A percentile compares a stretch with the other conserved stretches of the same genome.
These are phyloP conservation scores for Clitopilus passeckerianus DNA, from an alignment of 768 basidiomycete genomes.

Conservation along the genomic window DNA sequence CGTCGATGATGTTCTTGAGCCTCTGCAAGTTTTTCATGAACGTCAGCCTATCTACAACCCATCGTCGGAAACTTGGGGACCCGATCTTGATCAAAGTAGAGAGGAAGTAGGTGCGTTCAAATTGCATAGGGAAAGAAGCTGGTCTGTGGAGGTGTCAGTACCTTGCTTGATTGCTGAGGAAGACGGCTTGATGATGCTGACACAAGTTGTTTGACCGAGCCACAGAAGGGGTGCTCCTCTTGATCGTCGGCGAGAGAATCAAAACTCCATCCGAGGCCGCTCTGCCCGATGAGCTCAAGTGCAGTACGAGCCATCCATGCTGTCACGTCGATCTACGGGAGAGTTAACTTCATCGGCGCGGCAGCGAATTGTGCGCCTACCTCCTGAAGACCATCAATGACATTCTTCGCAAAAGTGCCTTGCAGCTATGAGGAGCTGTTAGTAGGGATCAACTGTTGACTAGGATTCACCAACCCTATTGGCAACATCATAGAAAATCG, in stretches of 20 bases:
- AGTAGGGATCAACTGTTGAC: neutral
- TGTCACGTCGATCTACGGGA: slow-evolving; percentile 17
- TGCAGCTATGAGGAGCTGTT: slow-evolving; percentile 5
- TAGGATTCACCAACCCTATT: slow-evolving; percentile 5
- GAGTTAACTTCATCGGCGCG: neutral
- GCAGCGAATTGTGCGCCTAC: neutral
- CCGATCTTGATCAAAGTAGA: slow-evolving; percentile 25
- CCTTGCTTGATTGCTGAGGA: neutral
- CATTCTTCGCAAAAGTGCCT: slow-evolving; percentile 4
- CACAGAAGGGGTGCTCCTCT: slow-evolving; percentile 20
- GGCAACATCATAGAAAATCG: slow-evolving; percentile 12
- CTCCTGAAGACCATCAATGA: slow-evolving; percentile 9
- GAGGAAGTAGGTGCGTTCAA: slow-evolving; percentile 16
- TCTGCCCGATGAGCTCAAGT: slow-evolving; percentile 24
- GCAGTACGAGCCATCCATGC: slow-evolving; percentile 24
- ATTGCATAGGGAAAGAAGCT: slow-evolving; percentile 5
- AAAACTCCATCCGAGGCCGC: slow-evolving; percentile 25
- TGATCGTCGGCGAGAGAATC: slow-evolving; percentile 20
- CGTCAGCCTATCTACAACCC: slow-evolving; percentile 23
- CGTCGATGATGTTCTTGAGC: slow-evolving; percentile 25
- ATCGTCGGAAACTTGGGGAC: slow-evolving; percentile 24
- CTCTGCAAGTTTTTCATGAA: slow-evolving; percentile 17
- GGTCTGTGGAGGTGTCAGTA: neutral
- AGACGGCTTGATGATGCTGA: slow-evolving; percentile 7
- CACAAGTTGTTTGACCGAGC: slow-evolving; percentile 21